Percentiles rank a stretch among this genome's conserved stretches.
Conservation (phyloP, 2,329 filamentous ascomycete species). For the Aureobasidium namibiae region DNA sequence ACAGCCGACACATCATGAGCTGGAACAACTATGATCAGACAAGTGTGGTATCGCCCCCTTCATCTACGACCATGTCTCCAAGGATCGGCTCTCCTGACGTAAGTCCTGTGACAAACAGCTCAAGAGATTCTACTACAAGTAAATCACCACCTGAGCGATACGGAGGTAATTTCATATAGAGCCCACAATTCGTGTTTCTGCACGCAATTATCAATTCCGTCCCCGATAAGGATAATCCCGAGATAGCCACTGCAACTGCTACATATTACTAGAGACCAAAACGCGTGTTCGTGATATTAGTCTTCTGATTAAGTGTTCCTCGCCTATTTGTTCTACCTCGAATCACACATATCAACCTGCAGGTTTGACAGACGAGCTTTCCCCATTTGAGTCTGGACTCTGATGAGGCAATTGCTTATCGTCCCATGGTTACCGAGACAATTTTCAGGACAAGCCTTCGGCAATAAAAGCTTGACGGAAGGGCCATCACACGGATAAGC, state of each 20-base stretch:
- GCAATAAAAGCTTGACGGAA: conserved; percentile 2
- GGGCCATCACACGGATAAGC: background rate
- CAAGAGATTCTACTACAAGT: background rate
- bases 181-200: background rate
- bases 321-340: background rate
- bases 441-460: background rate
- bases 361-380: background rate
- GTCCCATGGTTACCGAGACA: background rate
- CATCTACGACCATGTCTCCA: conserved; percentile 9
- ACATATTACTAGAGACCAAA: background rate
- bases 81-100: conserved; percentile 7
- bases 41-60: background rate
- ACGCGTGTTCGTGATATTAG: background rate
- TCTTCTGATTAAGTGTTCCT: background rate
- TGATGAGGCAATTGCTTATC: background rate
- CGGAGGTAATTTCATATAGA: background rate
- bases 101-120: conserved; percentile 1
- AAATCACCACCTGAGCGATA: background rate
- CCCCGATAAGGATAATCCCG: background rate
- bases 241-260: background rate
- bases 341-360: background rate
- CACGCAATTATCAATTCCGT: background rate
- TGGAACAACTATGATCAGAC: conserved; percentile 19
- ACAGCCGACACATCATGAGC: conserved; percentile 19
- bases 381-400: background rate